Evolutionary conservation across 306 rosid genomes (phyloP).

Genomic region (Sicyos baderoa): DNA sequence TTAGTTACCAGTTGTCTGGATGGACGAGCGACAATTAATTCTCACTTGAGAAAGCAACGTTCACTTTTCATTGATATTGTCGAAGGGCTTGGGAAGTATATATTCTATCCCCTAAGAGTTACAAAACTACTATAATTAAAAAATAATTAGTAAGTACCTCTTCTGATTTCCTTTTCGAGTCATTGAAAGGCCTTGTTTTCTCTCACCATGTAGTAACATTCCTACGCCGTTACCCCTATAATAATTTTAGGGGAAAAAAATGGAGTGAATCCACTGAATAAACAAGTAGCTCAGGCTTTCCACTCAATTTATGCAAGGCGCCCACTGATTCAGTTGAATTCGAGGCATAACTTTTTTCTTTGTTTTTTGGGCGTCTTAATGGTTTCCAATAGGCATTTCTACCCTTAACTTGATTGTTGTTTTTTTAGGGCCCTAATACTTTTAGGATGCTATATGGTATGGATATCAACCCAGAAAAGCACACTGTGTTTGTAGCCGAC

Average conservation of each 20-base stretch:
- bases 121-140: not conserved
- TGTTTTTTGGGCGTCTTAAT: not conserved
- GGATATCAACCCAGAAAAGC: conserved; percentile 77
- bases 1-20: not conserved
- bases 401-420: conserved; percentile 10
- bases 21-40: not conserved
- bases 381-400: not conserved
- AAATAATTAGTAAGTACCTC: not conserved
- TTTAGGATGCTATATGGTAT: conserved; percentile 95
- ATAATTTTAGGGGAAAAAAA: not conserved
- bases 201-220: not conserved
- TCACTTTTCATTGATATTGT: not conserved
- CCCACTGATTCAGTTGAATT: not conserved
- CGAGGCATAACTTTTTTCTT: not conserved
- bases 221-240: not conserved
- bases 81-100: not conserved
- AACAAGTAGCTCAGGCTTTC: not conserved
- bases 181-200: not conserved
- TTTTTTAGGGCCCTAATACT: conserved; percentile 51
- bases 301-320: not conserved
- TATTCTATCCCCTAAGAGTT: not conserved
- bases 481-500: conserved; percentile 71
- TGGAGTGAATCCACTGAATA: not conserved
- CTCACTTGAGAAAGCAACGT: not conserved
- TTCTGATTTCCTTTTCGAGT: not conserved